Base-by-base conservation (phyloP, 176 grass and related monocot species). In the Aegilops umbellulata region DNA sequence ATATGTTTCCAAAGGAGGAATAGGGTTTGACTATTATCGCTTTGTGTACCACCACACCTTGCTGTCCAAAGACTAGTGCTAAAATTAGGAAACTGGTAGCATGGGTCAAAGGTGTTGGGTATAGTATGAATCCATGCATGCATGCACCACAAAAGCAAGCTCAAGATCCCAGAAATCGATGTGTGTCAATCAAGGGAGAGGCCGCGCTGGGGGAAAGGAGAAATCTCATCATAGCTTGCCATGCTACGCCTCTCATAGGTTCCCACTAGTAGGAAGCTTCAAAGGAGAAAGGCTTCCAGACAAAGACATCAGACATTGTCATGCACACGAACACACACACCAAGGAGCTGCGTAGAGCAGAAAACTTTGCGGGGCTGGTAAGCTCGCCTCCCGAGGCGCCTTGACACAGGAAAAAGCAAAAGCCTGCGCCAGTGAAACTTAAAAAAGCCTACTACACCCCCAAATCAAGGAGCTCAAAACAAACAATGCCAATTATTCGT, bases 81-180 rank as follows among this genome's bases (percentile, higher is more conserved):
- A n/a, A 17, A 47, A 74, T 26, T 26, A 74, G 7, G 25, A 29
- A 8, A 65, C 62, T 35, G 17, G 30, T 76, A 41, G 39, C 2
- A 31, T 11, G 82, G 27, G 89, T 91, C 81, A 87, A 81, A 72
- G 81, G 29, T 76, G 60, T 69, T 80, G 13, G 75, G 85, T 39
- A 80, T 58, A 22, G 49, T 53, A 53, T 53, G 55, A 9, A 58
- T 75, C 80, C 68, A 84, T 90, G 88, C 85, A 65, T 86, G 73
- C 55, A 58, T 30, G 30, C 73, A 20, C 29, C 55, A 53, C 80
- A 85, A 88, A 88, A 85, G 82, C 51, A 14, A 65, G 86, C 86
- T 58, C 86, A 85, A 88, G 90, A 91, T 88, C 90, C 90, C 86
- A 88, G 86, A 91, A 88, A 91, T 65, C 64, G 82, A 82, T 82